Evolutionary conservation across 768 basidiomycete species (phyloP).

Genomic region (Pleurotus citrinopileatus): DNA sequence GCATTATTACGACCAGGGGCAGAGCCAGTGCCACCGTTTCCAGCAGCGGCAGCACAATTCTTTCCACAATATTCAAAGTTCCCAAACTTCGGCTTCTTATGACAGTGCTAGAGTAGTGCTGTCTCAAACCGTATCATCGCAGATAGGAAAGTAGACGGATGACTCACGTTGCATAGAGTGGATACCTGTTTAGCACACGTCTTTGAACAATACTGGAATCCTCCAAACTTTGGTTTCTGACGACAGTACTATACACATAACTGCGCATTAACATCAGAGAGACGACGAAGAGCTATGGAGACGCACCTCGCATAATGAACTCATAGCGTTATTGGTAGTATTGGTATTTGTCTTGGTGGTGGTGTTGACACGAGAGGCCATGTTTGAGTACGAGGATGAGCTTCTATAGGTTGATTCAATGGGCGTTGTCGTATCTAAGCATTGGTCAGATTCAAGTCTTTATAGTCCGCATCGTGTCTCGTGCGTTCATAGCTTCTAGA

Average conservation of each 20-base stretch:
- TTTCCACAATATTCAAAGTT: conserved; percentile 63
- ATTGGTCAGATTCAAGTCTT: neutral
- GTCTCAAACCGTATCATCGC: neutral
- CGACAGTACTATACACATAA: conserved; percentile 56
- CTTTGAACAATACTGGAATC: conserved; percentile 49
- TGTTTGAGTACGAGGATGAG: conserved; percentile 18
- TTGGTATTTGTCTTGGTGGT: conserved; percentile 18
- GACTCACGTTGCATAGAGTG: conserved; percentile 41
- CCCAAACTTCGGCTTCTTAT: conserved; percentile 57
- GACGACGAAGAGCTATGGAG: conserved; percentile 11
- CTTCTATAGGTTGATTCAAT: conserved; percentile 7
- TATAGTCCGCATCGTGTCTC: conserved; percentile 5
- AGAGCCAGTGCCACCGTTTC: conserved; percentile 15
- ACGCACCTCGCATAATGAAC: conserved; percentile 37
- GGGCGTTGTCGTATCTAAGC: conserved; percentile 6
- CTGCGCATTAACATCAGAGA: no score
- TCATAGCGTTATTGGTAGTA: conserved; percentile 20
- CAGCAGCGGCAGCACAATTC: conserved; percentile 54
- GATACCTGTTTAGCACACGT: conserved; percentile 49
- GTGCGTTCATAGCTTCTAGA: neutral
- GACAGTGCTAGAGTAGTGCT: conserved; percentile 41
- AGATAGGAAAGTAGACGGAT: neutral
- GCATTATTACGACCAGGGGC: neutral
- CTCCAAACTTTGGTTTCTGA: conserved; percentile 45
- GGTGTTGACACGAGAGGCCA: conserved; percentile 26